A percentile compares a stretch with the other conserved stretches of the same genome.
These are phyloP conservation scores for Prunus armeniaca DNA, from an alignment of 306 rosid genomes.

Conservation along the genomic window DNA sequence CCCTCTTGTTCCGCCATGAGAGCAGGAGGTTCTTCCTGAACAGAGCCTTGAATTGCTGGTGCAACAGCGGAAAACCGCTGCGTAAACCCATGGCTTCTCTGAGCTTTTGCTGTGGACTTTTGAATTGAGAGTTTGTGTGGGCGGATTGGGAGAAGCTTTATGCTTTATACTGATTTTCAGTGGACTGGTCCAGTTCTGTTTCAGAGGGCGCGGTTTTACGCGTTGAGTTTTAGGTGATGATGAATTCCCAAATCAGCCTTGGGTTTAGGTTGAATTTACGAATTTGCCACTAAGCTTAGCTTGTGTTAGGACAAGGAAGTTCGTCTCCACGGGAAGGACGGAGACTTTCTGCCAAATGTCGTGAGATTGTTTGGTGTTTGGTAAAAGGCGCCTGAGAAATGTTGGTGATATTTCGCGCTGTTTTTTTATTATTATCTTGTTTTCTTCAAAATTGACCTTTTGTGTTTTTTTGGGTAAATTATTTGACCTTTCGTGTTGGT, in stretches of 20 bases:
- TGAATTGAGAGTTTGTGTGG: neutral
- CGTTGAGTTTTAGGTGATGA: neutral
- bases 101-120: neutral
- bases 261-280: neutral
- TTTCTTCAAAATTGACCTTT: neutral
- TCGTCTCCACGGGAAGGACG: neutral
- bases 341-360: neutral
- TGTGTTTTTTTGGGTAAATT: neutral
- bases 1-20: constrained; percentile 54
- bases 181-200: neutral
- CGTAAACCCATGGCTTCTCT: constrained; percentile 28
- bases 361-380: neutral
- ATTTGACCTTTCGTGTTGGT: no score
- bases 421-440: neutral
- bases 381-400: neutral
- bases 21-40: constrained; percentile 53
- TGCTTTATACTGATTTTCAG: neutral
- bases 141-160: neutral
- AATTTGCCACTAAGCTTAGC: neutral
- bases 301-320: neutral
- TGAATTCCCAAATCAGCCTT: neutral
- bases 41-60: constrained; percentile 51
- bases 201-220: neutral
- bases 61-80: constrained; percentile 39
- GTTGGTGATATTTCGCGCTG: neutral